Conservation (phyloP, 2,329 filamentous ascomycete species). For the Fusarium pininemorale region DNA sequence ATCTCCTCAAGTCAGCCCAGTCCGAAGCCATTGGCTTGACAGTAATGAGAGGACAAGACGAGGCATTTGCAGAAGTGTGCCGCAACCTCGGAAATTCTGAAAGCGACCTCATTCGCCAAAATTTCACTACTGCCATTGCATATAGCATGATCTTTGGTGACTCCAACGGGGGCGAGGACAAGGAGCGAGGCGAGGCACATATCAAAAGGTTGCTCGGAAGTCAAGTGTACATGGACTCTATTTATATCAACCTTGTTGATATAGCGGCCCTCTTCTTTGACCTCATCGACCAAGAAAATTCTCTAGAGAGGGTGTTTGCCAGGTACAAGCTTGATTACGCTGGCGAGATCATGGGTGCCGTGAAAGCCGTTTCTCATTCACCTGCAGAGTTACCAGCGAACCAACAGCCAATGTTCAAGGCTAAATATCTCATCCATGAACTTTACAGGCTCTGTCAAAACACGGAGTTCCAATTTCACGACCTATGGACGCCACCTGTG, state of each 20-base stretch:
- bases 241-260: conserved; percentile 77
- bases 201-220: conserved; percentile 76
- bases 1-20: conserved; percentile 75
- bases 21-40: conserved; percentile 83
- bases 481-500: conserved; percentile 80
- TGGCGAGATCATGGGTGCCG: conserved; percentile 71
- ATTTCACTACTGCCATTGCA: conserved; percentile 81
- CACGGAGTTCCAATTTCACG: conserved; percentile 69
- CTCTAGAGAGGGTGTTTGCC: conserved; percentile 72
- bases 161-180: conserved; percentile 44
- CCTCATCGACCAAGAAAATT: conserved; percentile 79
- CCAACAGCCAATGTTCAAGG: conserved; percentile 87
- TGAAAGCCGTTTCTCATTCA: conserved; percentile 75
- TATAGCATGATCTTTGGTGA: conserved; percentile 78
- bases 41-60: conserved; percentile 80
- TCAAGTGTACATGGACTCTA: conserved; percentile 68
- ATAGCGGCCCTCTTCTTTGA: conserved; percentile 81
- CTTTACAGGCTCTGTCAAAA: conserved; percentile 81
- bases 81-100: conserved; percentile 63
- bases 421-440: conserved; percentile 78
- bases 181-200: conserved; percentile 68
- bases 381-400: conserved; percentile 72
- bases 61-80: conserved; percentile 69
- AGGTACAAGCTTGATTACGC: conserved; percentile 69
- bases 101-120: conserved; percentile 67